Conservation (phyloP, 805 yeast species). For the Candida qinlingensis region DNA sequence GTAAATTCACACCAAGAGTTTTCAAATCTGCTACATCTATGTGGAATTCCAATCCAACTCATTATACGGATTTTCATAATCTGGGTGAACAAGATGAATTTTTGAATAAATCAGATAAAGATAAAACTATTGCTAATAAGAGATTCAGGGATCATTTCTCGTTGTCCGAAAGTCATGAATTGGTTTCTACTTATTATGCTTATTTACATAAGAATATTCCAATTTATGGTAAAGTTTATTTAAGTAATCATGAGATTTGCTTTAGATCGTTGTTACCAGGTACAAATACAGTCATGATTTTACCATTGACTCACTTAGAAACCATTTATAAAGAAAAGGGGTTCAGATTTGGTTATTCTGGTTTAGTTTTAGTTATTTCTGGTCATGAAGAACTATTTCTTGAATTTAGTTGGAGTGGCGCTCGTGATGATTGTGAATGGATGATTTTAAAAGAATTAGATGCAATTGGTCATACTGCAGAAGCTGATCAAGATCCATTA, state of each 20-base stretch:
- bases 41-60: constrained; percentile 61
- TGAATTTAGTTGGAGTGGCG: constrained; percentile 60
- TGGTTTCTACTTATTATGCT: constrained; percentile 66
- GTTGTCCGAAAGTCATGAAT: constrained; percentile 41
- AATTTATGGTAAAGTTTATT: constrained; percentile 74
- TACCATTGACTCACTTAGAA: constrained; percentile 73
- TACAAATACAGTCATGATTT: constrained; percentile 69
- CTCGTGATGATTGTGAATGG: constrained; percentile 69
- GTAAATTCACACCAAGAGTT: constrained; percentile 19
- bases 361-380: constrained; percentile 60
- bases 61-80: constrained; percentile 44
- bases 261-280: constrained; percentile 80
- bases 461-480: constrained; percentile 38
- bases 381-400: constrained; percentile 75
- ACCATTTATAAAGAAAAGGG: constrained; percentile 64
- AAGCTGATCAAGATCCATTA: constrained; percentile 27
- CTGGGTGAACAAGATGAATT: constrained; percentile 44
- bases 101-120: constrained; percentile 36
- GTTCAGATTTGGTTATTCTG: constrained; percentile 62
- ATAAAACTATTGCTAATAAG: constrained; percentile 42
- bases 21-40: constrained; percentile 28
- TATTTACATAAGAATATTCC: constrained; percentile 71
- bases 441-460: constrained; percentile 40
- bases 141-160: constrained; percentile 66
- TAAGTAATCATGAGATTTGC: constrained; percentile 67